Conservation (phyloP, 805 yeast species). For the Starmerella asiatica region DNA sequence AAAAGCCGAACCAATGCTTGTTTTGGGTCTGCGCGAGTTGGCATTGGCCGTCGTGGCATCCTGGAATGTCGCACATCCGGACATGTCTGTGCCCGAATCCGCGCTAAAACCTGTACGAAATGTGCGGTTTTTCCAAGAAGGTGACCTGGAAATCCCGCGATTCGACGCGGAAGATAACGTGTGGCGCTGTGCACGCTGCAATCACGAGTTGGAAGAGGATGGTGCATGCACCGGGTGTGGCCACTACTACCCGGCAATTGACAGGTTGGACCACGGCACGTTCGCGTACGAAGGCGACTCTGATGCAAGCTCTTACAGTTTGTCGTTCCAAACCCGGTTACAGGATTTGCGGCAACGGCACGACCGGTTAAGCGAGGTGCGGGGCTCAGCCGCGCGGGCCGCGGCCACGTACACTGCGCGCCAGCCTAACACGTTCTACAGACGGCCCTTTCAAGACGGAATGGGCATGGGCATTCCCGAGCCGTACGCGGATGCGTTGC, state of each 20-base stretch:
- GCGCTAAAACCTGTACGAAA: neutral
- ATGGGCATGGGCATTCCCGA: too few relatives aligned
- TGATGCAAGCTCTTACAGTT: neutral
- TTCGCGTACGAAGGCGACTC: too few relatives aligned
- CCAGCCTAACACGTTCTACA: too few relatives aligned
- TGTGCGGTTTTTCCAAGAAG: conserved; percentile 1
- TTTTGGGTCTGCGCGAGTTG: conserved; percentile 13
- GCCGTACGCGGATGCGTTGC: too few relatives aligned
- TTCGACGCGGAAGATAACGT: conserved; percentile 51
- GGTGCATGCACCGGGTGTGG: conserved; percentile 46
- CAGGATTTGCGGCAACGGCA: neutral
- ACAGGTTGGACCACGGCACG: too few relatives aligned
- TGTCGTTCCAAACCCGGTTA: neutral
- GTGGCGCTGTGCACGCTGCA: conserved; percentile 51
- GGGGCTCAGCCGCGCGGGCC: neutral
- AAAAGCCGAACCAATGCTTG: conserved; percentile 12
- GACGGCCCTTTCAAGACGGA: too few relatives aligned
- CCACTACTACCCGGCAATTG: conserved; percentile 3
- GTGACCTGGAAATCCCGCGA: conserved; percentile 24
- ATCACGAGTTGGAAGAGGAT: conserved; percentile 52
- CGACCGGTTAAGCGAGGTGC: neutral
- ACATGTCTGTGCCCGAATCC: neutral
- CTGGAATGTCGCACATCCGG: conserved; percentile 6
- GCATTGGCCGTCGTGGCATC: conserved; percentile 13
- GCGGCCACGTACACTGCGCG: neutral